Evolutionary conservation across 345 rosid genomes (phyloP), one percentile per base, ranked within the genome.

Genomic region (Lepidium sativum): DNA sequence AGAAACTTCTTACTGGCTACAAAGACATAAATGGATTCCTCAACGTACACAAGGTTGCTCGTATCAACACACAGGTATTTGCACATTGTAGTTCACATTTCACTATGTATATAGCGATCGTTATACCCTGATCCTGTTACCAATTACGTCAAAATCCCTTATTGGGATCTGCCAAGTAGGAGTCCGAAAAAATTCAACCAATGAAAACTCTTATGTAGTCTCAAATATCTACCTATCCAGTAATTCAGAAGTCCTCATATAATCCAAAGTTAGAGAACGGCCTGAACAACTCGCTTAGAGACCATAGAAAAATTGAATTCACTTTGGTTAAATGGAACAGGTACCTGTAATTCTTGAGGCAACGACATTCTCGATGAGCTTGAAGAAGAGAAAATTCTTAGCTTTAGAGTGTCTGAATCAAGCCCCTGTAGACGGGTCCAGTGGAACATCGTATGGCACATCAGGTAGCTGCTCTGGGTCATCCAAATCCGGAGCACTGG

Each of bases 11-110:
- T 11, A 83, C 95, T 6, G 97, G 87, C 42, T 94, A 94, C 79
- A 88, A 90, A 67, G 99, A 90, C 80, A 90, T 94, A 82, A 80
- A 84, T 73, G 97, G 99, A 42, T 83, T 90, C 68, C 95, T 94
- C 39, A 86, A 81, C 33, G 49, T 94, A 55, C 99, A 94, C 79
- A 94, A 80, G 75, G 83, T 90, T 33, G 87, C 88, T 2, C 85
- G 91, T 13, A 75, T 83, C 67, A 90, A 87, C 75, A 80, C 96
- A 2, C 99, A 94, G 92, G 97, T 94, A 75, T 31, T n/a, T 23
- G 8, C 12, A 61, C 32, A 10, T 12, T 18, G 38, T 12, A 49
- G 6, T 31, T 65, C 58, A 32, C 18, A 18, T n/a, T 31, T 57
- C 58, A 32, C 27, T 9, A 7, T 49, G 21, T 18, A 31, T n/a